These are phyloP conservation scores for Comarum palustre DNA, from an alignment of 306 rosid species.

Conservation along the genomic window DNA sequence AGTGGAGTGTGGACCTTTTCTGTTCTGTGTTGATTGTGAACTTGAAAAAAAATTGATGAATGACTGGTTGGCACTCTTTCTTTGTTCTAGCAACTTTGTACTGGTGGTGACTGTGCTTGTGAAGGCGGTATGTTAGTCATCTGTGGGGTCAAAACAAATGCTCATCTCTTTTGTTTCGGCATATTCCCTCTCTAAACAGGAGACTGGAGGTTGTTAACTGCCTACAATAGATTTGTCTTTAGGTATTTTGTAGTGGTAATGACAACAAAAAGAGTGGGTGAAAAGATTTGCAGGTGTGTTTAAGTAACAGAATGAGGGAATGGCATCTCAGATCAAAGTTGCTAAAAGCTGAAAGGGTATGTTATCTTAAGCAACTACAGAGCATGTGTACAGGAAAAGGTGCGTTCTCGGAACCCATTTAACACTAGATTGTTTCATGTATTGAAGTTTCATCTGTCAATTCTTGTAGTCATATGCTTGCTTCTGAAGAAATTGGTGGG, in stretches of 20 bases:
- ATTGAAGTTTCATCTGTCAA: too few relatives aligned
- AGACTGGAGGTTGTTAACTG: background rate
- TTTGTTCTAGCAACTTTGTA: constrained; percentile 15
- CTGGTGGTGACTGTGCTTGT: background rate
- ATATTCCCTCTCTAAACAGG: background rate
- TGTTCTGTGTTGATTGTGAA: constrained; percentile 12
- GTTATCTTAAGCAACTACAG: background rate
- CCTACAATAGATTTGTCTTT: background rate
- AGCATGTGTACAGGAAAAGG: background rate
- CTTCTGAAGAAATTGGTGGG: background rate
- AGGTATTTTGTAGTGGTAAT: background rate
- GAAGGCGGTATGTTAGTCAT: constrained; percentile 1
- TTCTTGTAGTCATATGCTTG: background rate
- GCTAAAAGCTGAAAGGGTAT: background rate
- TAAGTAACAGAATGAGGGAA: background rate
- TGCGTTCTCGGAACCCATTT: background rate
- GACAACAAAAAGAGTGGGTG: background rate
- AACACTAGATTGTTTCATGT: background rate
- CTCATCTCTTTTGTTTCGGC: constrained; percentile 14
- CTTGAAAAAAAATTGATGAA: background rate
- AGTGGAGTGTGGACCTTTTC: constrained; percentile 17
- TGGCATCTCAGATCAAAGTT: background rate
- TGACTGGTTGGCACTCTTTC: constrained; percentile 22
- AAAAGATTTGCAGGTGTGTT: background rate
- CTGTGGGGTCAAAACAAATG: constrained; percentile 26